Evolutionary conservation across 306 rosid species (phyloP).

Genomic region (Prunus persica): Prunus_persica_NCBIv2 NC_034016.1:17603501-17604000

Average conservation of each 20-base stretch:
- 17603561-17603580: slow-evolving; percentile 74
- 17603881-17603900: neutral
- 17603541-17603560: slow-evolving; percentile 78
- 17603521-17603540: slow-evolving; percentile 87
- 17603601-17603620: slow-evolving; percentile 59
- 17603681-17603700: slow-evolving; percentile 70
- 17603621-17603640: slow-evolving; percentile 91
- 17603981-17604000: neutral
- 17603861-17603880: slow-evolving; percentile 5
- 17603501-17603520: slow-evolving; percentile 89
- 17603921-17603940: too few species aligned
- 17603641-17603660: slow-evolving; percentile 72
- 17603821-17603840: slow-evolving; percentile 79
- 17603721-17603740: slow-evolving; percentile 75
- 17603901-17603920: neutral
- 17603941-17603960: too few species aligned
- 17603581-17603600: slow-evolving; percentile 56
- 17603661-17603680: slow-evolving; percentile 47
- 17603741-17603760: slow-evolving; percentile 88
- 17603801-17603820: slow-evolving; percentile 74
- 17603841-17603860: slow-evolving; percentile 68
- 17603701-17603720: slow-evolving; percentile 81
- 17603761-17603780: slow-evolving; percentile 81
- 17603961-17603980: too few species aligned
- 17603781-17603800: slow-evolving; percentile 69